Percentiles rank a stretch among this genome's conserved stretches.
phyloP scores from a whole-genome alignment of 2,329 filamentous ascomycete genomes.

The Phyllosticta paracitricarpa region DNA sequence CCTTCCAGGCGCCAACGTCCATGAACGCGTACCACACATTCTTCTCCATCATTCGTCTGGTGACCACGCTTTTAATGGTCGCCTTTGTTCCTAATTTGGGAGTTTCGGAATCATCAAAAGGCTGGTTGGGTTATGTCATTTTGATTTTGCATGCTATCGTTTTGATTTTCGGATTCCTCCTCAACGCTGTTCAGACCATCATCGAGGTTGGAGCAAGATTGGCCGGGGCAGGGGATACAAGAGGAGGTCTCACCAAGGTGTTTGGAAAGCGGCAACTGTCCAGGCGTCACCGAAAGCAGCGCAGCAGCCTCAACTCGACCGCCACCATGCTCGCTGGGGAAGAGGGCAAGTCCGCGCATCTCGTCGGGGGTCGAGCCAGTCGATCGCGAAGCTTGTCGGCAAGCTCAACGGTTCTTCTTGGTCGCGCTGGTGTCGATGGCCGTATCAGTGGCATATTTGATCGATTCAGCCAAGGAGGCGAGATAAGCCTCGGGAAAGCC shows the following conservation, averaged over 20 bases:
- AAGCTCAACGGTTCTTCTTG: constrained; percentile 51
- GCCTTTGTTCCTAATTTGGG: constrained; percentile 76
- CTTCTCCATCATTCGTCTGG: constrained; percentile 67
- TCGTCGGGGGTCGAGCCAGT: constrained; percentile 17
- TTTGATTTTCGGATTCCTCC: constrained; percentile 81
- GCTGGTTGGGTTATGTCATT: constrained; percentile 93
- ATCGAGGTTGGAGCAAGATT: constrained; percentile 79
- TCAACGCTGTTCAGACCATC: constrained; percentile 83
- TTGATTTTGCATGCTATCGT: constrained; percentile 76
- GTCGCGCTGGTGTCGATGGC: constrained; percentile 11
- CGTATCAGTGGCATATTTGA: constrained; percentile 43
- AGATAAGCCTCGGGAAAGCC: constrained; percentile 48
- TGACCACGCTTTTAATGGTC: constrained; percentile 45
- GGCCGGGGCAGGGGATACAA: constrained; percentile 66
- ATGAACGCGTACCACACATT: constrained; percentile 95
- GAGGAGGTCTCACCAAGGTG: constrained; percentile 74
- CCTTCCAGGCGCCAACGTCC: constrained; percentile 81
- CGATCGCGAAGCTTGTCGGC: constrained; percentile 51
- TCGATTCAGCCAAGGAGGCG: constrained; percentile 38
- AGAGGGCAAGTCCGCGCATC: constrained; percentile 47
- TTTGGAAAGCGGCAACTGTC: constrained; percentile 87
- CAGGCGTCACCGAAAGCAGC: constrained; percentile 54
- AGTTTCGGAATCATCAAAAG: constrained; percentile 68
- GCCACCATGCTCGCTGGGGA: constrained; percentile 68
- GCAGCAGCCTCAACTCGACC: constrained; percentile 74